These are phyloP conservation scores for Wickerhamiella allomyrinae DNA, from an alignment of 805 yeast genomes.

Conservation along the genomic window DNA sequence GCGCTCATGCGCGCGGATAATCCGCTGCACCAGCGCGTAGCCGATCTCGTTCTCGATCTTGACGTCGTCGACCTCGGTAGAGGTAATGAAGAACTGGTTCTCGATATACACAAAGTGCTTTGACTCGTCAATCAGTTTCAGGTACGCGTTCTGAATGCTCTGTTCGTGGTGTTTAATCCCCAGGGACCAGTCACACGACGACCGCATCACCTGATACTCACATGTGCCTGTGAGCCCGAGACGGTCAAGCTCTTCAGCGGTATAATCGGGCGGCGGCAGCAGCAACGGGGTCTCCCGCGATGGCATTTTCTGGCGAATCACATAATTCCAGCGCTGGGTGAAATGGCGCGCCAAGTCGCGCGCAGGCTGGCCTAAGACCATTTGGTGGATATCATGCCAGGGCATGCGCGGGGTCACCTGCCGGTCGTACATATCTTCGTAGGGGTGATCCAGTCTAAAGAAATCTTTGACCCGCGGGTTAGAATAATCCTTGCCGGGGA, in stretches of 20 bases:
- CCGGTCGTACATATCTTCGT: conserved; percentile 84
- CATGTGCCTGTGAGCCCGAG: conserved; percentile 65
- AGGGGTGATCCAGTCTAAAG: conserved; percentile 65
- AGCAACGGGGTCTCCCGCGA: conserved; percentile 84
- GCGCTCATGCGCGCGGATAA: conserved; percentile 70
- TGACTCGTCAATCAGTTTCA: conserved; percentile 78
- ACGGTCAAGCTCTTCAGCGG: conserved; percentile 50
- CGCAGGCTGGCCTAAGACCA: conserved; percentile 86
- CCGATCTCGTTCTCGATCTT: conserved; percentile 80
- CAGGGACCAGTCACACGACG: conserved; percentile 86
- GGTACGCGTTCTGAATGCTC: conserved; percentile 84
- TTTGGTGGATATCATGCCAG: conserved; percentile 98
- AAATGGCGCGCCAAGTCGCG: conserved; percentile 87
- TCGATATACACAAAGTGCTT: conserved; percentile 90
- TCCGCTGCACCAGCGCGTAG: conserved; percentile 94
- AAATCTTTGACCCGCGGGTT: conserved; percentile 91
- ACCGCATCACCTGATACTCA: conserved; percentile 78
- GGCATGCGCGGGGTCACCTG: conserved; percentile 83
- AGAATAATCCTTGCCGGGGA: conserved; percentile 96
- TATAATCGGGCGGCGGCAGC: conserved; percentile 82
- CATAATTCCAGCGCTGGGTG: conserved; percentile 93
- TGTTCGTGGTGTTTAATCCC: conserved; percentile 76
- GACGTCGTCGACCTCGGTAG: conserved; percentile 66
- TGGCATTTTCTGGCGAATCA: conserved; percentile 85
- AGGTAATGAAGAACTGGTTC: conserved; percentile 85